Percentiles rank a stretch among this genome's conserved stretches.
These are phyloP conservation scores for Globisporangium barbulae DNA, from an alignment of 352 stramenopile genomes.

Conservation along the genomic window DNA sequence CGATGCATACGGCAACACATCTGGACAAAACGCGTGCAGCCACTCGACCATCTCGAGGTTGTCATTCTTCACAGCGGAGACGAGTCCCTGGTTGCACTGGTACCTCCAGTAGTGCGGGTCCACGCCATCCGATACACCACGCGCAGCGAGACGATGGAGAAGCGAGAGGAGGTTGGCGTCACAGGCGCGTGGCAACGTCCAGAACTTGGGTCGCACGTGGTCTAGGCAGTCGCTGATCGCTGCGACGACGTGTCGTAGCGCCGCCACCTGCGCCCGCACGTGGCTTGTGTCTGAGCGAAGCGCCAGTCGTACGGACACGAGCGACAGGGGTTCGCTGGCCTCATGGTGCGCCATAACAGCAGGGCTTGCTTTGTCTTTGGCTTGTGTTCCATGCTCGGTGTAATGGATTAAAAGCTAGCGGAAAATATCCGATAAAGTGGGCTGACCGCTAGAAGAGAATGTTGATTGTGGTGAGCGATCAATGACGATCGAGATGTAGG, in stretches of 20 bases:
- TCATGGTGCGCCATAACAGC: too few relatives aligned
- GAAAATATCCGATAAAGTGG: too few relatives aligned
- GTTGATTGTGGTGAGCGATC: too few relatives aligned
- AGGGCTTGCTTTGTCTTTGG: too few relatives aligned
- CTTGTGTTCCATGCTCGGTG: too few relatives aligned
- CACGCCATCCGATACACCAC: background rate
- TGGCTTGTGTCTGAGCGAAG: too few relatives aligned
- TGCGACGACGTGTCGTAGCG: background rate
- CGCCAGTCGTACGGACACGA: too few relatives aligned
- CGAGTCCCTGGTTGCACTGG: background rate
- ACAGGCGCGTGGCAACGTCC: background rate
- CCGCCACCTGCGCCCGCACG: too few relatives aligned
- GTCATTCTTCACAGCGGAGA: background rate
- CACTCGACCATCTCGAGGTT: slow-evolving; percentile 1
- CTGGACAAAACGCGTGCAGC: background rate
- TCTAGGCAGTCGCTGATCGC: background rate
- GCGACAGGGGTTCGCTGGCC: too few relatives aligned
- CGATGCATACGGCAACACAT: background rate
- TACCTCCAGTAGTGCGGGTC: background rate
- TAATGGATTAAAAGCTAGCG: too few relatives aligned
- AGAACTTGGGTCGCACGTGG: background rate
- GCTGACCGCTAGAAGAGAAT: too few relatives aligned
- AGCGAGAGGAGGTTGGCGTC: background rate
- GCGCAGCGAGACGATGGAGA: background rate
- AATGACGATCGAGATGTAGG: too few relatives aligned